phyloP scores from a whole-genome alignment of 768 basidiomycete species.

The Exidia glandulosa region DNA sequence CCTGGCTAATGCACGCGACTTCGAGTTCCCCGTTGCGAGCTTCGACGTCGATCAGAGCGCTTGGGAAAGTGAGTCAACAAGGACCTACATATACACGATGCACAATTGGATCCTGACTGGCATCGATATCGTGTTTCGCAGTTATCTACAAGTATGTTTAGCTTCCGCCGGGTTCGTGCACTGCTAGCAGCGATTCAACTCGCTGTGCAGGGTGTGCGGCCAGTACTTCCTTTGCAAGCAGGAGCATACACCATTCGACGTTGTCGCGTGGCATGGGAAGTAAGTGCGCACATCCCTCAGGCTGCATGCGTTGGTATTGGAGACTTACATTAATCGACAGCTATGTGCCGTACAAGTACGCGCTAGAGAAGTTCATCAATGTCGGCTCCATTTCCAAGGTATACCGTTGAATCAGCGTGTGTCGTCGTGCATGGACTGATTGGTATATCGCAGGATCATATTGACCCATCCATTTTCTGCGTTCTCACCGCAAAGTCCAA shows the following conservation, averaged over 20 bases:
- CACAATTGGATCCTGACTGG: not conserved
- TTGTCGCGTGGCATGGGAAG: slow-evolving; percentile 64
- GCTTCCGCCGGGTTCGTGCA: not conserved
- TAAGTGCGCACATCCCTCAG: slow-evolving; percentile 27
- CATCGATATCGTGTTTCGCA: slow-evolving; percentile 9
- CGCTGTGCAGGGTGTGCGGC: slow-evolving; percentile 35
- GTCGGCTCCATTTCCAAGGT: slow-evolving; percentile 48
- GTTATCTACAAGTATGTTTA: slow-evolving; percentile 37
- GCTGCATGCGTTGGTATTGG: not conserved
- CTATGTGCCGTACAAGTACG: slow-evolving; percentile 60
- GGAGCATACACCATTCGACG: slow-evolving; percentile 60
- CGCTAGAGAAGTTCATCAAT: slow-evolving; percentile 48
- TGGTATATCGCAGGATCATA: slow-evolving; percentile 41
- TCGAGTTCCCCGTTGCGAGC: slow-evolving; percentile 50
- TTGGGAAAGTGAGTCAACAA: slow-evolving; percentile 38
- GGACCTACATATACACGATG: not conserved
- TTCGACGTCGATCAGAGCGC: slow-evolving; percentile 54
- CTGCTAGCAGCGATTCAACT: not conserved
- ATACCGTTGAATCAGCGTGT: no score
- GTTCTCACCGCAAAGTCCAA: slow-evolving; percentile 58
- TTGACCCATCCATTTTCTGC: slow-evolving; percentile 59
- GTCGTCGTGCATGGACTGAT: no score
- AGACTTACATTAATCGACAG: slow-evolving; percentile 16
- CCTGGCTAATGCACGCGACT: slow-evolving; percentile 55
- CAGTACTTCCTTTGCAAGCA: slow-evolving; percentile 43